A percentile compares a stretch with the other conserved stretches of the same genome.
phyloP scores from a whole-genome alignment of 768 basidiomycete species.

The Mycena filopes region DNA sequence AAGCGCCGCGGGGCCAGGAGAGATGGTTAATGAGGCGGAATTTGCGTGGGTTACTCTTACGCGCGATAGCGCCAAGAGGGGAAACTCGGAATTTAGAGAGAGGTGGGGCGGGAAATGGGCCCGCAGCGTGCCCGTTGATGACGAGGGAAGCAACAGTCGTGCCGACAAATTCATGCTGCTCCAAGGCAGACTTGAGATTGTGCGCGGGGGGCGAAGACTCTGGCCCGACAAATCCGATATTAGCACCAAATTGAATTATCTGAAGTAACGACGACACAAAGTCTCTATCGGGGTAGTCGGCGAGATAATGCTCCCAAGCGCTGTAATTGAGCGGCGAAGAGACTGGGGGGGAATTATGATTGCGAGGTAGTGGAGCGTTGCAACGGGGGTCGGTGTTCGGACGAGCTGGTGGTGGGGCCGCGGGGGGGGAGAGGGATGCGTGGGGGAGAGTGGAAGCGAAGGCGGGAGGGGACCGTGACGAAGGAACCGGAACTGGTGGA shows the following conservation, averaged over 20 bases:
- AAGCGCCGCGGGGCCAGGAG: constrained; percentile 41
- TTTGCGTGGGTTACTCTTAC: constrained; percentile 38
- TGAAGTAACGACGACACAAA: constrained; percentile 39
- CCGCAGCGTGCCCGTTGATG: constrained; percentile 27
- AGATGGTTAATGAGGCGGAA: constrained; percentile 31
- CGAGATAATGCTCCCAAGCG: background rate
- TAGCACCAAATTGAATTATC: constrained; percentile 21
- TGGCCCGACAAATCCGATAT: background rate
- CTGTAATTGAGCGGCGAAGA: background rate
- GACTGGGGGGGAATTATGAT: background rate
- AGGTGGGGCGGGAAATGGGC: constrained; percentile 37
- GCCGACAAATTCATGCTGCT: background rate
- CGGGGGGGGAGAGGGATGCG: constrained; percentile 13
- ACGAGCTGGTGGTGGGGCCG: constrained; percentile 25
- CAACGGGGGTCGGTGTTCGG: constrained; percentile 41
- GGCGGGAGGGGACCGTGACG: constrained; percentile 18
- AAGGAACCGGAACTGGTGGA: background rate
- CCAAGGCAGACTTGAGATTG: background rate
- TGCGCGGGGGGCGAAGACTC: background rate
- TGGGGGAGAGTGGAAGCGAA: background rate
- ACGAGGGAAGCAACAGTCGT: background rate
- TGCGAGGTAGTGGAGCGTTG: background rate
- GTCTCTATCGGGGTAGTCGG: background rate
- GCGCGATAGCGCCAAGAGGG: constrained; percentile 39
- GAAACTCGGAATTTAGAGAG: constrained; percentile 35